Evolutionary conservation across 2,329 filamentous ascomycete species (phyloP), one percentile per base, ranked within the genome.

Genomic region (Leptographium radiaticola): DNA sequence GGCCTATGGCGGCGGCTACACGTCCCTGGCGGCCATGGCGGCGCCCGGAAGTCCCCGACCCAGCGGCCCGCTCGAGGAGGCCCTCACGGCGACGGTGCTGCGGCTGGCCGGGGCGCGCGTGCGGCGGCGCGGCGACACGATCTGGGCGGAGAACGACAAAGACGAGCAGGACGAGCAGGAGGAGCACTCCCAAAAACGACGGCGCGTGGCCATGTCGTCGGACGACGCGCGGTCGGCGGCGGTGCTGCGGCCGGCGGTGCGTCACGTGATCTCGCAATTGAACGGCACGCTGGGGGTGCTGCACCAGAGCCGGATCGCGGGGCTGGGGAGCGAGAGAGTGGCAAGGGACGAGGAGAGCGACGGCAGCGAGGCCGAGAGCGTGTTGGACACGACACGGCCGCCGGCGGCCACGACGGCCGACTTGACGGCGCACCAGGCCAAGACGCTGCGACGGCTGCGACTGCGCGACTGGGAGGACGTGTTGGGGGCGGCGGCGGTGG

Each of bases 401-500:
- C 25, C 44, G 16, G 9, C 44, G 16, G 9, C 25, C 7, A 42
- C 42, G n/a, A 20, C 34, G 2, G 31, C 39, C 20, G 18, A 30
- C 9, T 10, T 38, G 18, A 5, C 31, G 30, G 25, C 40, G 4
- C 1, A 6, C 18, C 33, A 52, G 40, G 39, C 45, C 39, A 15
- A 7, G 18, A 47, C 16, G 12, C 38, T 39, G 40, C 25, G 39
- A 46, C 57, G 61, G 51, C 74, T 66, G 64, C 73, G 66, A 15
- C 70, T 81, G 13, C 77, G 86, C 25, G 86, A 94, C 68, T 97
- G 91, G 91, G 86, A 82, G 59, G 87, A 95, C 59, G 78, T 96
- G 1, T 69, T 96, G 33, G 87, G 87, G 0, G 75, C 89, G 1
- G 91, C 91, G 3, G 77, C 87, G 0, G 69, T 94, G 50, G 79